Evolutionary conservation across 1,284 basidiomycete genomes (phyloP), one percentile per base, ranked within the genome.

Genomic region (Ustilago lituana): DNA sequence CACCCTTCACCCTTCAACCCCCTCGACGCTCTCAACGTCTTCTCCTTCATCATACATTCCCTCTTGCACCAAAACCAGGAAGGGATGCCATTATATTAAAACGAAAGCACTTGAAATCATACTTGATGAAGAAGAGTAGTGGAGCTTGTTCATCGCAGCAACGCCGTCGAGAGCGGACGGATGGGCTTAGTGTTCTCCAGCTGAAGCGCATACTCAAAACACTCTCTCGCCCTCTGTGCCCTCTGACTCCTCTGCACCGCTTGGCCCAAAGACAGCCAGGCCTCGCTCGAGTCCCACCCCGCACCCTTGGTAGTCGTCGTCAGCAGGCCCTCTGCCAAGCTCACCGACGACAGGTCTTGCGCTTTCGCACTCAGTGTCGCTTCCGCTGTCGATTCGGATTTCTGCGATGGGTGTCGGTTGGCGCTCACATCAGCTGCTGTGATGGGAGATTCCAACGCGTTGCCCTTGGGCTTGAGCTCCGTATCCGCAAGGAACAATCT

Each of bases 271-370:
- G 70, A 74, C 29, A 77, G 59, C 80, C 80, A 82, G 1, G 80
- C 80, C 43, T 80, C 80, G 39, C 76, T 71, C 43, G 56, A 39
- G 40, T 75, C 73, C 74, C 74, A 76, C 1, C 77, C 80, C 12
- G 48, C 49, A 14, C 58, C 67, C 24, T 69, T 62, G 26, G 77
- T 80, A 27, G 64, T 57, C 36, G 61, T 73, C 20, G 66, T 69
- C 50, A 81, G 43, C 35, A 81, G 62, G 1, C 73, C 79, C 32
- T 80, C 79, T 22, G 79, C 79, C 46, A 81, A 32, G 39, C 66
- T 72, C 26, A 76, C 52, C 40, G 78, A 56, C 40, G 75, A 59
- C 19, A 79, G 50, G n/a, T 67, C 56, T 39, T 69, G 52, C 15
- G 71, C 65, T 29, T 56, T 59, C 8, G 46, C 53, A 46, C 66